Evolutionary conservation across 139 green algal species (phyloP).

Genomic region (Dunaliella primolecta): DNA sequence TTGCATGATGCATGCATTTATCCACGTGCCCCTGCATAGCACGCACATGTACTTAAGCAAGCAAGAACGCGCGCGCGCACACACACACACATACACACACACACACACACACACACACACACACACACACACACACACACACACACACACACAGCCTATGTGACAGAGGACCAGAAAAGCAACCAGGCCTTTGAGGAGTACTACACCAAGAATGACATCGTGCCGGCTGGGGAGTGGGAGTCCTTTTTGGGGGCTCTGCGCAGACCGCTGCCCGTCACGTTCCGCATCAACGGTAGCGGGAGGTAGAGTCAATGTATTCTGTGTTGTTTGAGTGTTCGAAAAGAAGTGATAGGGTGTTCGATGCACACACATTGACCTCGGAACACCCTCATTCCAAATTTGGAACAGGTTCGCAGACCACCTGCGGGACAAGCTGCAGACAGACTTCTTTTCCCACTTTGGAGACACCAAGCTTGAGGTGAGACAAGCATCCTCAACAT

Average conservation of each 20-base stretch:
- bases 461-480: conserved; percentile 40
- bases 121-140: neutral
- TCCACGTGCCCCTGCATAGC: no score
- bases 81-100: neutral
- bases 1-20: no score
- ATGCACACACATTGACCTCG: no score
- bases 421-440: conserved; percentile 69
- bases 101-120: neutral
- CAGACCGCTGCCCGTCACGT: conserved; percentile 85
- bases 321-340: no score
- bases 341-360: no score
- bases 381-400: no score
- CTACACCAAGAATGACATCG: conserved; percentile 65
- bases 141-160: neutral
- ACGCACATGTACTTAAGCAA: neutral
- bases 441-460: conserved; percentile 71
- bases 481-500: no score
- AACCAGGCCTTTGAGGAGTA: conserved; percentile 72
- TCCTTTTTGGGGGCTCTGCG: conserved; percentile 77
- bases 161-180: conserved; percentile 21
- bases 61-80: neutral
- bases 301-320: no score
- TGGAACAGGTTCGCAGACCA: conserved; percentile 67
- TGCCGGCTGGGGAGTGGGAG: conserved; percentile 83
- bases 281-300: conserved; percentile 95